Evolutionary conservation across 2,329 filamentous ascomycete genomes (phyloP), one percentile per base, ranked within the genome.

Genomic region (Mollisia scopiformis): DNA sequence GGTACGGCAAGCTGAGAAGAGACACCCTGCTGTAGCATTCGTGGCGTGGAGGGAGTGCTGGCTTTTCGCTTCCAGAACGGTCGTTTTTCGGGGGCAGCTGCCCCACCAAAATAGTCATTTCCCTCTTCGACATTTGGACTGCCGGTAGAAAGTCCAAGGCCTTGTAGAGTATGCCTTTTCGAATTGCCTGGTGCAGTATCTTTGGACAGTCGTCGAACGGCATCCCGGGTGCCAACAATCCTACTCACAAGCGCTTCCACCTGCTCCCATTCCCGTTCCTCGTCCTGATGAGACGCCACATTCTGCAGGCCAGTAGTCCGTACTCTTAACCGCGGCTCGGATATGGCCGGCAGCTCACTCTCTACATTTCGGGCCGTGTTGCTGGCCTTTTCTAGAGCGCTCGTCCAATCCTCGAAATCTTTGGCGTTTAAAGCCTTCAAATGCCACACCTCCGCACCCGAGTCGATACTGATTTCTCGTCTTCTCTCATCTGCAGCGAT

Each of bases 391-490:
- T 97, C 93, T 54, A 99, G 79, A 0, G 93, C 94, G 50, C 84
- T 83, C 51, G 89, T 92, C 95, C 95, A 99, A 19, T 90, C 89
- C 50, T 86, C 83, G 73, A 97, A 99, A 64, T 98, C 94, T 66
- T 89, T 90, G 53, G 87, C 85, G 68, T 91, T 96, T 53, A 84
- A 86, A 2, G 95, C 92, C 70, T 88, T 89, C 30, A 99, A 80
- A 77, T 98, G 95, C 95, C 95, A 99, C 27, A 99, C 88, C 75
- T 99, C 95, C 2, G 95, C 93, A 1, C 95, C 95, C 0, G 95
- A 98, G 74, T 99, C 95, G 59, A 99, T 95, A 43, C 90, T 96
- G 56, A 99, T 97, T 75, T 98, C 94, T 65, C 93, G 86, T 37
- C 91, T 87, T 71, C 91, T 87, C 74, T 95, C 92, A 72, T 97